Base-by-base conservation (phyloP, 2,329 filamentous ascomycete genomes). In the Penicillium thymicola region DNA sequence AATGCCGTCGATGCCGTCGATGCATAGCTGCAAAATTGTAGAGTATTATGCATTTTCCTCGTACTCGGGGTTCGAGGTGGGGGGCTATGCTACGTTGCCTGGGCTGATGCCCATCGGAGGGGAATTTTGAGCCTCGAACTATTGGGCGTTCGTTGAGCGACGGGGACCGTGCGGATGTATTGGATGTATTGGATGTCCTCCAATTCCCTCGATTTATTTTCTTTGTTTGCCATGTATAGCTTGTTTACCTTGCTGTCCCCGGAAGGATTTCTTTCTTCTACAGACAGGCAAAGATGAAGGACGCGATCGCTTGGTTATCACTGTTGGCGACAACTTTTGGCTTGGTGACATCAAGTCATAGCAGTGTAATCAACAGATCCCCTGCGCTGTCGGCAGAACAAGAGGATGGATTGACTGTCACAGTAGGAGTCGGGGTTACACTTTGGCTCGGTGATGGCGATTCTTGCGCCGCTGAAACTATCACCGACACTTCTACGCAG, bases 261-360 rank as follows among this genome's bases (percentile, higher is more conserved):
- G 8, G 23, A 51, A 42, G 14, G 30, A 43, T 27, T 43, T 18
- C 23, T 16, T 16, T 18, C 23, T 16, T 16, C 16, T 18, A 36
- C 42, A 21, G 27, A 41, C 42, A 43, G 16, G 38, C 44, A 34
- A 58, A 36, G 4, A 65, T 65, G 62, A 60, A 42, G 49, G 14
- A 41, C 13, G 42, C 36, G 10, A 2, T 54, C 21, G 21, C 43
- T 59, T 55, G 49, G 51, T 49, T 56, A 38, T 62, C 55, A 51
- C 50, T 62, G 8, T 49, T 60, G 14, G 61, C 52, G 50, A 58
- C 21, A 36, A 23, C 45, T 4, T 38, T 55, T 16, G 25, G 38
- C 21, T 10, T 49, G 18, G 46, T 55, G 18, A 30, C 30, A 36
- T 40, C 48, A 32, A 42, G 25, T 10, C 28, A 47, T 11, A 23